These are phyloP conservation scores for Xylaria sp. DNA, from an alignment of 2,329 filamentous ascomycete genomes.

Conservation along the genomic window DNA sequence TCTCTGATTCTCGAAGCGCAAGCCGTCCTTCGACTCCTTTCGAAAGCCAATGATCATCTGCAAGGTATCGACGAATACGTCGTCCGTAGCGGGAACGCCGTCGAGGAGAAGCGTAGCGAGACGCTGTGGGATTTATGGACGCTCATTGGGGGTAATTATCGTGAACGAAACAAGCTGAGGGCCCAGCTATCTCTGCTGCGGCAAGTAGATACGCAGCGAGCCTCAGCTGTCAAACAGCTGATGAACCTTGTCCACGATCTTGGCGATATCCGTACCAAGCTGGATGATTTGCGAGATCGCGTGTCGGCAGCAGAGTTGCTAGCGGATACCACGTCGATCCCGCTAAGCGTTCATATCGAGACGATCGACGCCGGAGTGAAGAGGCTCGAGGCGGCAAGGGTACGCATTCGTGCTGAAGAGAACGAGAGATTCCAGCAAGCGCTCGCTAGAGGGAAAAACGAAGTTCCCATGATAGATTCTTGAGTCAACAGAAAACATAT, in stretches of 20 bases:
- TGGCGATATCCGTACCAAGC: conserved; percentile 75
- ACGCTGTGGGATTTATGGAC: conserved; percentile 79
- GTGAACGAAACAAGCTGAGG: conserved; percentile 69
- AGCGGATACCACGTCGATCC: conserved; percentile 63
- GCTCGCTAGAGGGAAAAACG: conserved; percentile 11
- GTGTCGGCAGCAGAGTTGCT: conserved; percentile 74
- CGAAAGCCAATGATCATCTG: conserved; percentile 75
- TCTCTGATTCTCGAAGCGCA: conserved; percentile 76
- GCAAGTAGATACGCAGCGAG: conserved; percentile 74
- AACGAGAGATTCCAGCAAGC: conserved; percentile 28
- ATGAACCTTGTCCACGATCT: conserved; percentile 76
- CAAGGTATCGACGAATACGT: conserved; percentile 76
- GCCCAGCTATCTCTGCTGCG: conserved; percentile 72
- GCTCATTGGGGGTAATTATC: conserved; percentile 75
- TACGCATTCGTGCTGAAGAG: conserved; percentile 27
- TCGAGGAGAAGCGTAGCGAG: conserved; percentile 70
- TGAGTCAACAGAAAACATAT: neutral
- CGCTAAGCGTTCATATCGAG: conserved; percentile 79
- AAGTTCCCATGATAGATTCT: conserved; percentile 27
- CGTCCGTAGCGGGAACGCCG: conserved; percentile 69
- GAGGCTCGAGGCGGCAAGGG: conserved; percentile 70
- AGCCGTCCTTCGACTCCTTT: conserved; percentile 72
- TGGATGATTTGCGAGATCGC: conserved; percentile 77
- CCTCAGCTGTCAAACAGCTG: conserved; percentile 75
- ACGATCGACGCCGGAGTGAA: conserved; percentile 79